phyloP scores from a whole-genome alignment of 2,329 filamentous ascomycete genomes.

The Leptographium lundbergii region DNA sequence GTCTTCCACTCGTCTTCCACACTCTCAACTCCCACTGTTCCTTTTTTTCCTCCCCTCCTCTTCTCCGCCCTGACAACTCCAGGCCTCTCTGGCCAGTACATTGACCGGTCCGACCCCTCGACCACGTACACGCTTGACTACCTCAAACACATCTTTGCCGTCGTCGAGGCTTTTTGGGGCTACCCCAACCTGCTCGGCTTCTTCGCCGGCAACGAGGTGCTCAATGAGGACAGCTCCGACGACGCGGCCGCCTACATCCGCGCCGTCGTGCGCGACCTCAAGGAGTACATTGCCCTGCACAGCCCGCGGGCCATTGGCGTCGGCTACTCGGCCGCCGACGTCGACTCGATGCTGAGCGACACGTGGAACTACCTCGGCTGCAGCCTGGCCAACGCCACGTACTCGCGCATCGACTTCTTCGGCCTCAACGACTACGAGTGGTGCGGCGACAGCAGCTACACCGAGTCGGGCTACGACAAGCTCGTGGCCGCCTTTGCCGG shows the following conservation, averaged over 20 bases:
- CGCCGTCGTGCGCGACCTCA: conserved; percentile 67
- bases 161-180: conserved; percentile 63
- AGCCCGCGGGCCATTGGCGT: conserved; percentile 69
- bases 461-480: conserved; percentile 38
- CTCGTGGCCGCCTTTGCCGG: conserved; percentile 50
- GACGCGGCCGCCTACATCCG: conserved; percentile 69
- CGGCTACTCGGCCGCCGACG: conserved; percentile 79
- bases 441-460: conserved; percentile 42
- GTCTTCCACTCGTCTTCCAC: conserved; percentile 11
- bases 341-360: conserved; percentile 50
- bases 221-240: conserved; percentile 47
- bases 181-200: conserved; percentile 75
- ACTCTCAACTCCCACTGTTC: no score
- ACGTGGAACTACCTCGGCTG: conserved; percentile 72
- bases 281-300: conserved; percentile 63
- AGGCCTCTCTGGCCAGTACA: conserved; percentile 36
- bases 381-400: conserved; percentile 39
- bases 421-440: conserved; percentile 64
- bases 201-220: conserved; percentile 80
- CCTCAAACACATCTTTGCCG: conserved; percentile 24
- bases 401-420: conserved; percentile 54
- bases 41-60: neutral
- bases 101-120: conserved; percentile 31
- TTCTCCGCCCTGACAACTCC: neutral
- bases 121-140: conserved; percentile 31